Percentiles rank a stretch among this genome's conserved stretches.
phyloP scores from a whole-genome alignment of 768 basidiomycete genomes.

The Mycena floridula region DNA sequence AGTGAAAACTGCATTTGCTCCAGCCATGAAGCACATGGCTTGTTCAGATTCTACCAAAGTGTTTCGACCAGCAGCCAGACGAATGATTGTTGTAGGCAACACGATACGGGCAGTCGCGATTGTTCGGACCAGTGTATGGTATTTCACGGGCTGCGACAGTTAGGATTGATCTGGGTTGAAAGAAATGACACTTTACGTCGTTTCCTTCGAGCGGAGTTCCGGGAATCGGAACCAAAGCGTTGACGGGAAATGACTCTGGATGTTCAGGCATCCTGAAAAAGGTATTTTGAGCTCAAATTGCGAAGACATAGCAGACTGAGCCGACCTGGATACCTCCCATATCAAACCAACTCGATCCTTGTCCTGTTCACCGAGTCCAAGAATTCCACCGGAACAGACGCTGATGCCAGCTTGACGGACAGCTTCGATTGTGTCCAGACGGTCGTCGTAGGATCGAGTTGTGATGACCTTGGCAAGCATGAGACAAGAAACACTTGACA shows the following conservation, averaged over 20 bases:
- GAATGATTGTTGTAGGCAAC: slow-evolving; percentile 88
- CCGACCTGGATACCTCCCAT: slow-evolving; percentile 87
- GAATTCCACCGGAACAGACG: slow-evolving; percentile 94
- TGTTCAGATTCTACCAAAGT: slow-evolving; percentile 87
- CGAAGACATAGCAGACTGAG: slow-evolving; percentile 10
- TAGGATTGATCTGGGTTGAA: slow-evolving; percentile 7
- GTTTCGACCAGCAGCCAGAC: slow-evolving; percentile 91
- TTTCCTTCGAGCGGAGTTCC: slow-evolving; percentile 93
- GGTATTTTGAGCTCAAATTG: slow-evolving; percentile 2
- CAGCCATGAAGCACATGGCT: slow-evolving; percentile 98
- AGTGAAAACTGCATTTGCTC: slow-evolving; percentile 98
- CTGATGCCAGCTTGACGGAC: slow-evolving; percentile 95
- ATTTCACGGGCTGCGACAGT: slow-evolving; percentile 70
- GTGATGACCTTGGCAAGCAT: slow-evolving; percentile 75
- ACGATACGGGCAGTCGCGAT: slow-evolving; percentile 94
- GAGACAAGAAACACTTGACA: background rate
- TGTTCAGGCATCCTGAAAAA: slow-evolving; percentile 80
- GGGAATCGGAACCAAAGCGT: slow-evolving; percentile 91
- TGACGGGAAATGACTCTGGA: slow-evolving; percentile 98
- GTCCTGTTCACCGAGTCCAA: slow-evolving; percentile 91
- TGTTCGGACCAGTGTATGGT: slow-evolving; percentile 84
- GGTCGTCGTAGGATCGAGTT: slow-evolving; percentile 89
- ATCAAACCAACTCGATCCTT: slow-evolving; percentile 89
- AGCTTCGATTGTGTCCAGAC: slow-evolving; percentile 81
- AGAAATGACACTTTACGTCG: slow-evolving; percentile 45